Evolutionary conservation across 257 asterid species (phyloP).

Genomic region (Rubia yunnanensis): DNA sequence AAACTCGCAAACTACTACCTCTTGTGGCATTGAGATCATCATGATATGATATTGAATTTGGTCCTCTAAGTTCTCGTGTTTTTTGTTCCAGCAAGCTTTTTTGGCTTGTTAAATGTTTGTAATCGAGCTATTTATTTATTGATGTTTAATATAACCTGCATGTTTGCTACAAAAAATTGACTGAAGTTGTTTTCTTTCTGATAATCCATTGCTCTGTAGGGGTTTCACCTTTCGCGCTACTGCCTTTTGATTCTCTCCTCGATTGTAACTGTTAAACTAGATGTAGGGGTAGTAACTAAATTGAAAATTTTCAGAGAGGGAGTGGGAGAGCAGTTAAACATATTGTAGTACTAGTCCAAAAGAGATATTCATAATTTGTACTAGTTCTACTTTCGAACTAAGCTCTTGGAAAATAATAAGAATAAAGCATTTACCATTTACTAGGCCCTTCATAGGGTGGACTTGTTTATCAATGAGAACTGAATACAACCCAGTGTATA

Average conservation of each 20-base stretch:
- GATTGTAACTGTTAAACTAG: neutral
- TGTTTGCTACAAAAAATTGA: neutral
- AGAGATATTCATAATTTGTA: neutral
- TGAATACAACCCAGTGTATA: neutral
- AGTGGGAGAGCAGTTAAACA: neutral
- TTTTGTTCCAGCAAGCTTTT: neutral
- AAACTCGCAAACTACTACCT: neutral
- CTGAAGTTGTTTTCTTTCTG: neutral
- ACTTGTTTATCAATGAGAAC: neutral
- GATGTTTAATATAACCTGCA: neutral
- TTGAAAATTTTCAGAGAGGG: neutral
- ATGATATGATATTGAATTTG: neutral
- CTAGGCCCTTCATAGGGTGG: neutral
- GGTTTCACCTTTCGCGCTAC: neutral
- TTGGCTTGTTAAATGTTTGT: neutral
- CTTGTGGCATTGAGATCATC: neutral
- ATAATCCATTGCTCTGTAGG: neutral
- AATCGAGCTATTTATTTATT: neutral
- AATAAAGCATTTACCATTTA: neutral
- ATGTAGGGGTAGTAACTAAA: neutral
- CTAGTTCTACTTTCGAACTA: neutral
- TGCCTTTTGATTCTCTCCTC: neutral
- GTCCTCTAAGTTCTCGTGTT: neutral
- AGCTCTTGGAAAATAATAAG: neutral
- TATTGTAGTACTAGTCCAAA: neutral